Percentiles rank a stretch among this genome's conserved stretches.
Evolutionary conservation across 1,284 basidiomycete genomes (phyloP).

Genomic region (Rhizopogon parksii): DNA sequence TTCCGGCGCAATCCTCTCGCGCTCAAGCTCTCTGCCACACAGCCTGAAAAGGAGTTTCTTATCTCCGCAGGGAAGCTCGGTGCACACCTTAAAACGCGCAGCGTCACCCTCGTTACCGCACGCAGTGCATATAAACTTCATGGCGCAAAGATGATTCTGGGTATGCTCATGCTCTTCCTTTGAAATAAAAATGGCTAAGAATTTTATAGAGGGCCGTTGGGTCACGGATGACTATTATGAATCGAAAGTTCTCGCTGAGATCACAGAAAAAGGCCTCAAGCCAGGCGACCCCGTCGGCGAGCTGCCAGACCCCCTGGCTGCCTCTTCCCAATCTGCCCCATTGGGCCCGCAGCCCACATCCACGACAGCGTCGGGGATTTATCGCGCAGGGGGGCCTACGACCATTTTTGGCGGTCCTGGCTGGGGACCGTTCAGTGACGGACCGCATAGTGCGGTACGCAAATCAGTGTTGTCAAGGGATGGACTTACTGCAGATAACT

Average conservation of each 20-base stretch:
- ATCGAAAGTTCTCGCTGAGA: conserved; percentile 67
- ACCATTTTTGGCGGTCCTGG: conserved; percentile 82
- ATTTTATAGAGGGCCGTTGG: conserved; percentile 71
- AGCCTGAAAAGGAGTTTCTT: conserved; percentile 86
- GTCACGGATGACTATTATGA: conserved; percentile 96
- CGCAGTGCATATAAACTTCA: conserved; percentile 93
- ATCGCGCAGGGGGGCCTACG: conserved; percentile 79
- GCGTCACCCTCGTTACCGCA: conserved; percentile 90
- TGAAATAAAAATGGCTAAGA: neutral
- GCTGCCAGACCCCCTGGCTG: conserved; percentile 59
- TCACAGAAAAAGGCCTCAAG: conserved; percentile 63
- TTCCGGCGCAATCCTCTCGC: conserved; percentile 88
- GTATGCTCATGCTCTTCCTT: conserved; percentile 38
- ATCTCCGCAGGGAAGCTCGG: conserved; percentile 85
- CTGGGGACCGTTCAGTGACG: conserved; percentile 79
- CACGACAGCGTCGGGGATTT: conserved; percentile 43
- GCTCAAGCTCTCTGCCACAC: conserved; percentile 82
- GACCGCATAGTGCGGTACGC: conserved; percentile 69
- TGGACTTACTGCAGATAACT: conserved; percentile 79
- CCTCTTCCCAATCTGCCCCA: conserved; percentile 35
- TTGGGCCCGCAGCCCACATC: conserved; percentile 28
- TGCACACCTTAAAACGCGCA: conserved; percentile 82
- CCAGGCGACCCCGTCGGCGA: conserved; percentile 75
- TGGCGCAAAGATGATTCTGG: conserved; percentile 83
- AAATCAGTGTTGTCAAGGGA: conserved; percentile 66